Evolutionary conservation across 495 filamentous ascomycete species (phyloP), one percentile per base, ranked within the genome.

Genomic region (Sordaria brevicollis): DNA sequence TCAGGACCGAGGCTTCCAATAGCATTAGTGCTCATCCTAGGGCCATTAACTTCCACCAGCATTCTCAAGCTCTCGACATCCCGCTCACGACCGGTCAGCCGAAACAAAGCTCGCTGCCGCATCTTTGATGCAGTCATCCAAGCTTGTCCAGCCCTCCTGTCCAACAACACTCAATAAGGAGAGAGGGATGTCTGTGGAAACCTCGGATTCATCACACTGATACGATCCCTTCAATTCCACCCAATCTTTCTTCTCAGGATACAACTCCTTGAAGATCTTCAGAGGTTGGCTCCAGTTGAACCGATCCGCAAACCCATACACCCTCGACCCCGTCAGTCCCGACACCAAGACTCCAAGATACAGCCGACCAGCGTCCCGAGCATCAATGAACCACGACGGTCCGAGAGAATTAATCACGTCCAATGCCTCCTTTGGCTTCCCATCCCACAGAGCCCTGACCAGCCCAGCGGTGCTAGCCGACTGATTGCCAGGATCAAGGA

Each of bases 321-420:
- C 67, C 38, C 78, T 68, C 68, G 75, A 73, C 10, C 76, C 54
- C 25, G 74, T 43, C 0, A 78, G 70, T 0, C 72, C 75, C 11
- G 74, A 72, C 0, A 71, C 69, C 29, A 79, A 68, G 17, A 72
- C 75, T 2, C 75, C 78, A 9, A 79, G 39, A 38, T 77, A 78
- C 15, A 79, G 73, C 29, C 71, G 36, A 4, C 71, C 78, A 8
- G 39, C 34, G 65, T 79, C 78, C 19, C 66, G 67, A 4, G 69
- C 76, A 65, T 77, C 75, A 43, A 74, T 68, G 35, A 37, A 72
- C 76, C 74, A 78, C 66, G 76, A 72, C 21, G 76, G 71, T 17
- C 66, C 70, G 37, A 79, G 21, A 21, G 9, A 33, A 0, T 37
- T 0, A 2, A 79, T 17, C 0, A 74, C 7, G 0, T 73, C 68